Evolutionary conservation across 2,329 filamentous ascomycete species (phyloP).

Genomic region (Alternaria gansuensis): DNA sequence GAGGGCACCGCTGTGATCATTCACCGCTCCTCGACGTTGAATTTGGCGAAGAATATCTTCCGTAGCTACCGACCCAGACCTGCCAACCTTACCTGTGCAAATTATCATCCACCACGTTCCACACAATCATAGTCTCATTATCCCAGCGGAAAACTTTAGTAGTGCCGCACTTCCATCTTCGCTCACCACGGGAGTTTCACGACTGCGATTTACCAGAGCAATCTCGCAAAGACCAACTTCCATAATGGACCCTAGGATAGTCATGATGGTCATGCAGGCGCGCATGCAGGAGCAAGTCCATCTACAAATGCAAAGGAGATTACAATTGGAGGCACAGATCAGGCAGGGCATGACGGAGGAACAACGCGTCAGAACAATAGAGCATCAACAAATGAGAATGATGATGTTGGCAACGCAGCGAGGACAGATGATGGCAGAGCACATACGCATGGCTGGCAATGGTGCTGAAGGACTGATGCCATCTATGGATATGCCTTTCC

Average conservation of each 20-base stretch:
- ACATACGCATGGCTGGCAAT: neutral
- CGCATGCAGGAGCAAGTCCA: neutral
- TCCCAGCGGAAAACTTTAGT: neutral
- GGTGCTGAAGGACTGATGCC: neutral
- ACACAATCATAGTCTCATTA: neutral
- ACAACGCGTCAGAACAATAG: neutral
- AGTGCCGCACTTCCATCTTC: neutral
- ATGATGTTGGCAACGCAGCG: neutral
- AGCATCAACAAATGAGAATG: neutral
- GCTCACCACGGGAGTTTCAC: neutral
- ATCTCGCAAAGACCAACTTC: neutral
- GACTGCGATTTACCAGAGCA: neutral
- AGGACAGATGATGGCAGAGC: neutral
- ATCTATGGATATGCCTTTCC: neutral
- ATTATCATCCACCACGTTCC: neutral
- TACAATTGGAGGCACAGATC: neutral
- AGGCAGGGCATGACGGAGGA: neutral
- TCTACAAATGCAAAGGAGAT: neutral
- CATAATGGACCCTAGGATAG: neutral
- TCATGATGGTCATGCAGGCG: neutral
- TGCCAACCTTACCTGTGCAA: neutral
- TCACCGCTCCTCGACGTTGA: neutral
- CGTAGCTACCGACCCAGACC: neutral
- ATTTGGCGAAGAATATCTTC: neutral
- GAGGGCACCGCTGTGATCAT: neutral